Conservation (phyloP, 1,284 basidiomycete genomes). For the Sphagnurus paluster region DNA sequence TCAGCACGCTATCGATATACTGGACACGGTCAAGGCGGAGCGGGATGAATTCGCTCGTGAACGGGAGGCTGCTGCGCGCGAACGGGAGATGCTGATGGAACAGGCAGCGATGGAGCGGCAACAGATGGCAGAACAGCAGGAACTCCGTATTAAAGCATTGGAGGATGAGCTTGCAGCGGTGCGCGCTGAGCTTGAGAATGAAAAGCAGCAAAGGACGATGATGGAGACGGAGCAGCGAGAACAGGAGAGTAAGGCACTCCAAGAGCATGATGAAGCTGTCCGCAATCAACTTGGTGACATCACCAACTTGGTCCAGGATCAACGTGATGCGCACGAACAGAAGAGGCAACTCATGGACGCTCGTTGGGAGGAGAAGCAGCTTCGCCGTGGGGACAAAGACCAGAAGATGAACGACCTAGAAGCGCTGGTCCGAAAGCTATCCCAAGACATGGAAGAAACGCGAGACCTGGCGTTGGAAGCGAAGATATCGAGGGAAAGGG, state of each 20-base stretch:
- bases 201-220: conserved; percentile 53
- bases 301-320: conserved; percentile 65
- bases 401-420: conserved; percentile 49
- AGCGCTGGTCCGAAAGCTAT: conserved; percentile 57
- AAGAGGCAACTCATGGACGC: conserved; percentile 59
- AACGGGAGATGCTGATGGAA: conserved; percentile 49
- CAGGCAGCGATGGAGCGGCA: conserved; percentile 48
- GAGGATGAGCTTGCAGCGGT: conserved; percentile 63
- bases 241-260: conserved; percentile 51
- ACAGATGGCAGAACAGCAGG: conserved; percentile 49
- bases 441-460: conserved; percentile 51
- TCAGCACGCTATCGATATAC: conserved; percentile 54
- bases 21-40: conserved; percentile 57
- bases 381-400: conserved; percentile 55
- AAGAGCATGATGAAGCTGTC: conserved; percentile 59
- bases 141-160: conserved; percentile 54
- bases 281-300: conserved; percentile 64
- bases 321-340: conserved; percentile 52
- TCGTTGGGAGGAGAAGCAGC: conserved; percentile 58
- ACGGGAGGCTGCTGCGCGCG: conserved; percentile 49
- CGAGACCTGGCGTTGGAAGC: conserved; percentile 51
- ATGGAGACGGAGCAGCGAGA: conserved; percentile 64
- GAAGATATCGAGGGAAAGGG: conserved; percentile 44
- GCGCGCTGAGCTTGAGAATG: conserved; percentile 52
- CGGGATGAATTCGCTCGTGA: conserved; percentile 58